These are phyloP conservation scores for Tetradesmus obliquus DNA, from an alignment of 139 green algal genomes.

Conservation along the genomic window DNA sequence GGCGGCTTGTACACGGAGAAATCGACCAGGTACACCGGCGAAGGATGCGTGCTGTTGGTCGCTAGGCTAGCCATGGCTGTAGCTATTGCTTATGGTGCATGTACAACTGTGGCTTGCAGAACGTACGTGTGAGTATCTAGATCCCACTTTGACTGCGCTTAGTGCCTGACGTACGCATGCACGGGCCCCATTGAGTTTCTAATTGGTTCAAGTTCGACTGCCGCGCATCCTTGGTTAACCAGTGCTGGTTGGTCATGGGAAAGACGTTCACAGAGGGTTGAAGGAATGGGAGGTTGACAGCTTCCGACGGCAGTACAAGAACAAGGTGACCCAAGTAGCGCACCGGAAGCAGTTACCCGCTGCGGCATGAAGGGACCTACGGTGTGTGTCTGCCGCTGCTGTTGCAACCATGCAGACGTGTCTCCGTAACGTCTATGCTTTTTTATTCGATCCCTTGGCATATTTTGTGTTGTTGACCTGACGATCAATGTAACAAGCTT, in stretches of 20 bases:
- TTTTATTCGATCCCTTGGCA: too few relatives aligned
- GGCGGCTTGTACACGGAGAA: constrained; percentile 57
- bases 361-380: neutral
- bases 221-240: neutral
- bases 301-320: neutral
- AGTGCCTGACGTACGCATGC: neutral
- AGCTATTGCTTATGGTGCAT: neutral
- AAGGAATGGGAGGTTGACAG: neutral
- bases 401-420: too few relatives aligned
- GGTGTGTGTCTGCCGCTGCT: neutral
- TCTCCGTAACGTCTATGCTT: too few relatives aligned
- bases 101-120: neutral
- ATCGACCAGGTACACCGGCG: constrained; percentile 49
- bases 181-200: neutral
- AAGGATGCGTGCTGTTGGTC: neutral
- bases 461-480: too few relatives aligned
- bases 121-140: neutral
- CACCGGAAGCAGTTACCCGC: neutral
- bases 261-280: neutral
- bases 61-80: neutral
- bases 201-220: neutral
- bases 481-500: too few relatives aligned
- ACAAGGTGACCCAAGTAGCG: neutral
- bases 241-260: neutral
- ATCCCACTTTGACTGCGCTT: neutral